phyloP scores from a whole-genome alignment of 176 grass and related monocot genomes.

The Triticum aestivum region IWGSC_CS_RefSeq_v2.1 NC_057797.1:774113678-774114177 shows the following conservation, averaged over 20 bases:
- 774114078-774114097: background rate
- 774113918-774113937: background rate
- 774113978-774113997: background rate
- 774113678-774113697: background rate
- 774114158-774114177: constrained; percentile 16
- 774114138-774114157: background rate
- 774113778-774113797: background rate
- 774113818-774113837: background rate
- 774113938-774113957: background rate
- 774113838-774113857: background rate
- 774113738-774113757: background rate
- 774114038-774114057: constrained; percentile 1
- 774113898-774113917: background rate
- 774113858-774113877: background rate
- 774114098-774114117: background rate
- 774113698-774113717: background rate
- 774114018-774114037: background rate
- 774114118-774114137: constrained; percentile 17
- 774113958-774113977: background rate
- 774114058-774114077: constrained; percentile 16
- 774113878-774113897: background rate
- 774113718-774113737: background rate
- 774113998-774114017: background rate
- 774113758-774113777: background rate
- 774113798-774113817: too few relatives aligned